These are phyloP conservation scores for Oehlia diaphana DNA, from an alignment of 192 early-diverging fungal species.

Conservation along the genomic window DNA sequence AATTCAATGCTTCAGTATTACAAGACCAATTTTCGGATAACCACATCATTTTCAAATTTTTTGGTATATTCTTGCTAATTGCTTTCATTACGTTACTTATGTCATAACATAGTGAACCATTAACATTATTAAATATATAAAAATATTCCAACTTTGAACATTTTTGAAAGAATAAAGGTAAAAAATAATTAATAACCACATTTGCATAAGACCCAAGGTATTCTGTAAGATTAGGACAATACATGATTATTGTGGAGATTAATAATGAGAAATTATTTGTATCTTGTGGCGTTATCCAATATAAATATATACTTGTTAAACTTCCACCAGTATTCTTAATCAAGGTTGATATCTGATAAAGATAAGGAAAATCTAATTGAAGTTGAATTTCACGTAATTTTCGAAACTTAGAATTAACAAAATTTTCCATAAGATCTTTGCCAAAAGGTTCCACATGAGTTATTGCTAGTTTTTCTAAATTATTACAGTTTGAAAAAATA, in stretches of 20 bases:
- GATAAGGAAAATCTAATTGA: not conserved
- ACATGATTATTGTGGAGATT: not conserved
- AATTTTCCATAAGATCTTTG: not conserved
- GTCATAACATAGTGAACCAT: not conserved
- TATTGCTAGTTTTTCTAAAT: not conserved
- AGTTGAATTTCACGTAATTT: not conserved
- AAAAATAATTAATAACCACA: not conserved
- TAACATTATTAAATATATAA: not conserved
- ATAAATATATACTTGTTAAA: not conserved
- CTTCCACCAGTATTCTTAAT: not conserved
- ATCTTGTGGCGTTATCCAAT: not conserved
- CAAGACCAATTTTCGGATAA: not conserved
- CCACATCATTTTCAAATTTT: not conserved
- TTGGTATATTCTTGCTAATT: not conserved
- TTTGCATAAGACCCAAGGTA: not conserved
- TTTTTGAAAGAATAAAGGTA: not conserved
- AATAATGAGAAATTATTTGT: not conserved
- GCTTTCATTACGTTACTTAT: not conserved
- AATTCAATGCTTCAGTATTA: not conserved
- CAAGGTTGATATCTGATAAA: not conserved
- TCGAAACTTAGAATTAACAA: not conserved
- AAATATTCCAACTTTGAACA: not conserved
- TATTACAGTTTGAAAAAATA: not conserved
- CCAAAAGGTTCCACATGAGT: not conserved
- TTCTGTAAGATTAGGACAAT: not conserved